Conservation (phyloP, 2,329 filamentous ascomycete species). For the Exophiala sideris region DNA sequence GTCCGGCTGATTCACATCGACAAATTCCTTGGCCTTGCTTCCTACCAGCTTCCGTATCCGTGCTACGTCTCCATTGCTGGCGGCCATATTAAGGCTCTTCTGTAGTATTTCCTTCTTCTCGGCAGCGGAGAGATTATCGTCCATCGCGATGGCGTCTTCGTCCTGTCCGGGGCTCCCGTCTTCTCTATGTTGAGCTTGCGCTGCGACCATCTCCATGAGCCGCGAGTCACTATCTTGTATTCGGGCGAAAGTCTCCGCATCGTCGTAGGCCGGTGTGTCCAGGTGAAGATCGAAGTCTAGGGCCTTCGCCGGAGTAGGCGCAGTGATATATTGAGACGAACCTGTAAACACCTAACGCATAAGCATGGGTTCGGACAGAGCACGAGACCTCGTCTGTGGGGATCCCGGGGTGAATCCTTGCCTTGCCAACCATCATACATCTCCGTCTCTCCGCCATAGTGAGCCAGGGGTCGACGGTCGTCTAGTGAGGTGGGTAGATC, state of each 20-base stretch:
- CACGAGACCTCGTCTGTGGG: conserved; percentile 6
- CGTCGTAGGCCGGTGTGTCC: conserved; percentile 72
- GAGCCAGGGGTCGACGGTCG: conserved; percentile 70
- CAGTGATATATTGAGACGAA: conserved; percentile 91
- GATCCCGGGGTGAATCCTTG: conserved; percentile 37
- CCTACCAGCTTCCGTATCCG: conserved; percentile 72
- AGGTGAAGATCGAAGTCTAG: conserved; percentile 81
- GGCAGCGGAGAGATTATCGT: conserved; percentile 68
- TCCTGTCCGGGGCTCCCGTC: conserved; percentile 65
- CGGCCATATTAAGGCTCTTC: conserved; percentile 87
- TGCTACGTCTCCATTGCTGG: conserved; percentile 89
- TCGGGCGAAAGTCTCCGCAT: conserved; percentile 55
- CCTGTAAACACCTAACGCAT: conserved; percentile 51
- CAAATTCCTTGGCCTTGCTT: conserved; percentile 68
- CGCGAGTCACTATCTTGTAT: conserved; percentile 77
- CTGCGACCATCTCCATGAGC: conserved; percentile 92
- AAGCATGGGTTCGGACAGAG: conserved; percentile 4
- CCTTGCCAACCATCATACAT: conserved; percentile 99
- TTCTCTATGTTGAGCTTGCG: conserved; percentile 76
- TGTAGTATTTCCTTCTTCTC: conserved; percentile 82
- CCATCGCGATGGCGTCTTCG: conserved; percentile 73
- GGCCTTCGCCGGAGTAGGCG: conserved; percentile 78
- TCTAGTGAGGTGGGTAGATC: conserved; percentile 91
- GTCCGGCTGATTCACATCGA: conserved; percentile 84
- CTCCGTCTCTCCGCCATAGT: conserved; percentile 76